Conservation (phyloP, 2,329 filamentous ascomycete species). For the Herpotrichia juniperi region DNA sequence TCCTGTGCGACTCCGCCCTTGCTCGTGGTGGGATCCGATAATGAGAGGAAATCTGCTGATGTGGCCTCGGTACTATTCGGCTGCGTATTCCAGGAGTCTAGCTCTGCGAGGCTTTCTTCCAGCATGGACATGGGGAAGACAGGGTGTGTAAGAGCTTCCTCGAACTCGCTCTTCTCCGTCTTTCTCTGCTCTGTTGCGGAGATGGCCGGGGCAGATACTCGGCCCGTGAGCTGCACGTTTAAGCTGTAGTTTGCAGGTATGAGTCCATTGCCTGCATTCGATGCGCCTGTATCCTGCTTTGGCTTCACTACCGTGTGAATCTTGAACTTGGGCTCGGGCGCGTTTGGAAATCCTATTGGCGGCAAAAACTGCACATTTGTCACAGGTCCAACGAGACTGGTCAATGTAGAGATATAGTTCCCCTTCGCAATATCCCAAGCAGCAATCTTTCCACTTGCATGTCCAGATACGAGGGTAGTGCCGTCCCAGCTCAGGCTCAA, state of each 20-base stretch:
- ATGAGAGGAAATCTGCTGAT: slow-evolving; percentile 42
- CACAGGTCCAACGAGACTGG: slow-evolving; percentile 78
- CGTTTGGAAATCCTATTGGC: slow-evolving; percentile 57
- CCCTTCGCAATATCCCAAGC: slow-evolving; percentile 80
- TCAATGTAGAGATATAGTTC: slow-evolving; percentile 69
- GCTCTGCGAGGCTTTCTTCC: slow-evolving; percentile 43
- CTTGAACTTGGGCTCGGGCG: slow-evolving; percentile 51
- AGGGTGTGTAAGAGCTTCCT: slow-evolving; percentile 50
- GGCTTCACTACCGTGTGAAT: slow-evolving; percentile 77
- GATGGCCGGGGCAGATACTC: slow-evolving; percentile 28
- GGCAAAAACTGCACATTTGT: slow-evolving; percentile 80
- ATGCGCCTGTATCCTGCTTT: slow-evolving; percentile 63
- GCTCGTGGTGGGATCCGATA: slow-evolving; percentile 3
- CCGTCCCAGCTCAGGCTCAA: slow-evolving; percentile 82
- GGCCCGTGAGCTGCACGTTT: slow-evolving; percentile 64
- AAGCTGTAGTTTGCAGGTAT: slow-evolving; percentile 67
- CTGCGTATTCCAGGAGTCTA: slow-evolving; percentile 34
- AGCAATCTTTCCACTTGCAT: slow-evolving; percentile 77
- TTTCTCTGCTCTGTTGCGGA: slow-evolving; percentile 34
- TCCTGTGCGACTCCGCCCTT: slow-evolving; percentile 5
- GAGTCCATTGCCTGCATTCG: slow-evolving; percentile 35
- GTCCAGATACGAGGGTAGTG: slow-evolving; percentile 78
- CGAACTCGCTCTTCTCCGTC: slow-evolving; percentile 37
- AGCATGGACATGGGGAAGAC: slow-evolving; percentile 51
- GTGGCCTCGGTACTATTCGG: slow-evolving; percentile 21